Evolutionary conservation across 169 alveolate genomes (phyloP).

Genomic region (Babesia bigemina): DNA sequence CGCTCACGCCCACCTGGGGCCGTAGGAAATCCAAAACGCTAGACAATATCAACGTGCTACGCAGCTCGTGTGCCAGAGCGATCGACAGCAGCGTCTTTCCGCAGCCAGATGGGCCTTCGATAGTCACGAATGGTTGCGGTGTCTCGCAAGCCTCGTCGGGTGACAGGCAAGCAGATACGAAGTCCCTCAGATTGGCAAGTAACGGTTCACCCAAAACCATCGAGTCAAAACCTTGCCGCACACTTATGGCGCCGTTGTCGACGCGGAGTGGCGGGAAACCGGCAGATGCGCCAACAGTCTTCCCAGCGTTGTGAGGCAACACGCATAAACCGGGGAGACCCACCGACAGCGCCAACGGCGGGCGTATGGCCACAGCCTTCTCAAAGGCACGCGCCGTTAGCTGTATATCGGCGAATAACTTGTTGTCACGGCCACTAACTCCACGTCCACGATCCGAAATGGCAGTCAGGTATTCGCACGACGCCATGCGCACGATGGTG

Average conservation of each 20-base stretch:
- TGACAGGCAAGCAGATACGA: background rate
- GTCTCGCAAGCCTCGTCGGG: background rate
- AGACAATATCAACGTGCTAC: conserved; percentile 3
- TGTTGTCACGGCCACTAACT: background rate
- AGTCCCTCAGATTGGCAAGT: background rate
- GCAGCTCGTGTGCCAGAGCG: conserved; percentile 50
- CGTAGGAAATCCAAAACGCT: conserved; percentile 35
- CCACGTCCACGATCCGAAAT: background rate
- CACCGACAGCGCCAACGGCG: conserved; percentile 3
- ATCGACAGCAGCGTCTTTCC: conserved; percentile 49
- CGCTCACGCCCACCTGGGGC: conserved; percentile 57
- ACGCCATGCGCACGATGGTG: conserved; percentile 15
- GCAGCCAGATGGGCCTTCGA: conserved; percentile 56
- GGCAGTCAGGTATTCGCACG: conserved; percentile 17
- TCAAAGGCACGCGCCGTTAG: conserved; percentile 27
- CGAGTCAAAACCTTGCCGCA: conserved; percentile 12
- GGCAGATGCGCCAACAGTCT: background rate
- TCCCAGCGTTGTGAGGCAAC: conserved; percentile 17
- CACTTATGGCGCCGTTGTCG: background rate
- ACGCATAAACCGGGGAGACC: conserved; percentile 18
- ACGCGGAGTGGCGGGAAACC: conserved; percentile 5
- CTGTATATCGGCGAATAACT: background rate
- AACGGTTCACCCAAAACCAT: conserved; percentile 8
- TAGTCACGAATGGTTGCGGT: conserved; percentile 10
- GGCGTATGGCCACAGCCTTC: conserved; percentile 15